Evolutionary conservation across 176 grass and related monocot genomes (phyloP).

Genomic region (Avena insularis): DNA sequence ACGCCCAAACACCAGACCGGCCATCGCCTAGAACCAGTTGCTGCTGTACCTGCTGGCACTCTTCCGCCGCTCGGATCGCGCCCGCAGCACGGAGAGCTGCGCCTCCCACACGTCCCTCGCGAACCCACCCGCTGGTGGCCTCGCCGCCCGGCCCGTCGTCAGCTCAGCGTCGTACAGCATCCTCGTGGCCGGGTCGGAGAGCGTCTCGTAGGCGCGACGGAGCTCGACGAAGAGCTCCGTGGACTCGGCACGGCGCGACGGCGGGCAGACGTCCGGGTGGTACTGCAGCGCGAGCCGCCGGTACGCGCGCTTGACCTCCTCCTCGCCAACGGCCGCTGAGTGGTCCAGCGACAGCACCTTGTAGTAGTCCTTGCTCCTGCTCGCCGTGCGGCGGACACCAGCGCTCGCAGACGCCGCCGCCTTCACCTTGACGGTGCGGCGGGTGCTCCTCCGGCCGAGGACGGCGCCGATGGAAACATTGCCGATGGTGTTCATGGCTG

Average conservation of each 20-base stretch:
- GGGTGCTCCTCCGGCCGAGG: neutral
- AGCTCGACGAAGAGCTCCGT: conserved; percentile 74
- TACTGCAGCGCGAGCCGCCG: conserved; percentile 65
- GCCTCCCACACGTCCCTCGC: conserved; percentile 57
- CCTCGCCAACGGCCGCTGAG: conserved; percentile 45
- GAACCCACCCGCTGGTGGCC: neutral
- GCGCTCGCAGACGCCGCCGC: neutral
- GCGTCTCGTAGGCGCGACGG: conserved; percentile 67
- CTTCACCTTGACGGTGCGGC: neutral
- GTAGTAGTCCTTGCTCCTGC: conserved; percentile 50
- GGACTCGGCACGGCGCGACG: conserved; percentile 49
- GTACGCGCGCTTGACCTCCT: conserved; percentile 76
- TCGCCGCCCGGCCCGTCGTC: neutral
- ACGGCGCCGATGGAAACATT: neutral
- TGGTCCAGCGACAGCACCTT: conserved; percentile 58
- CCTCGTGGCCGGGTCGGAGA: too few species aligned
- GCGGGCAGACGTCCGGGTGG: conserved; percentile 74
- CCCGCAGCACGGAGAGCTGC: conserved; percentile 49
- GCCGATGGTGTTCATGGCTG: conserved; percentile 12
- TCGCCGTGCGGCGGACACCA: neutral
- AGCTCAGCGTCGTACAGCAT: conserved; percentile 61
- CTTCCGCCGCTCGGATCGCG: conserved; percentile 34
- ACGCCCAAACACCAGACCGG: neutral
- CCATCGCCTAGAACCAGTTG: conserved; percentile 7
- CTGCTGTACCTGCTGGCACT: conserved; percentile 11